phyloP scores from a whole-genome alignment of 306 rosid genomes.

The Sindora glabra region DNA sequence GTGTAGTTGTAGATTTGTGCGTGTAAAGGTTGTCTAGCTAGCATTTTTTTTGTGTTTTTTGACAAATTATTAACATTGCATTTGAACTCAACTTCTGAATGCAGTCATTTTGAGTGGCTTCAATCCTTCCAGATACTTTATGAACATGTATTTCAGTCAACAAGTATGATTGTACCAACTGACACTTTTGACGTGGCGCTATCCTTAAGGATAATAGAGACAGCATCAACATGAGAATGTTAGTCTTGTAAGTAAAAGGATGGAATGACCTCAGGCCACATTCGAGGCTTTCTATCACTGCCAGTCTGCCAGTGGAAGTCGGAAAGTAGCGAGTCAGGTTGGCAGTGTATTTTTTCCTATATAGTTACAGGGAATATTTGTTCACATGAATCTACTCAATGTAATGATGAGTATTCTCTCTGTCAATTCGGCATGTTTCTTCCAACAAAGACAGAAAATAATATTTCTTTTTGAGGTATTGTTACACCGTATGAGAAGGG shows the following conservation, averaged over 20 bases:
- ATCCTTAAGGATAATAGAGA: slow-evolving; percentile 35
- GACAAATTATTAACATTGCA: background rate
- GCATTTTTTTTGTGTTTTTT: too few species aligned
- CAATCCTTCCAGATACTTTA: slow-evolving; percentile 95
- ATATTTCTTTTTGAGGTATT: too few species aligned
- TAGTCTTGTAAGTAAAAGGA: slow-evolving; percentile 14
- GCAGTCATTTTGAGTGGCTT: slow-evolving; percentile 97
- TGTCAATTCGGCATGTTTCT: slow-evolving; percentile 20
- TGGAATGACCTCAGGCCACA: slow-evolving; percentile 20
- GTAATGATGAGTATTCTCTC: slow-evolving; percentile 33
- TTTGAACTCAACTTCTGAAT: slow-evolving; percentile 20
- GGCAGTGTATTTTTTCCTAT: slow-evolving; percentile 39
- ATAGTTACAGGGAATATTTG: slow-evolving; percentile 36
- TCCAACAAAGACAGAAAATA: slow-evolving; percentile 10
- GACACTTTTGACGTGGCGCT: slow-evolving; percentile 37
- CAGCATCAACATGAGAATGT: slow-evolving; percentile 29
- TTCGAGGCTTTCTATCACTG: slow-evolving; percentile 35
- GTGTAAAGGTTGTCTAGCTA: too few species aligned
- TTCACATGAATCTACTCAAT: slow-evolving; percentile 34
- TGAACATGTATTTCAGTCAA: slow-evolving; percentile 81
- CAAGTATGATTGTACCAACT: slow-evolving; percentile 38
- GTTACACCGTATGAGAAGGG: too few species aligned
- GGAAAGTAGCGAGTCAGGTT: slow-evolving; percentile 42
- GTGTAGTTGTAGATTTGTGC: too few species aligned
- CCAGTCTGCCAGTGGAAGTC: slow-evolving; percentile 33